Base-by-base conservation (phyloP, 1,284 basidiomycete genomes). In the Moesziomyces globuligerus region DNA sequence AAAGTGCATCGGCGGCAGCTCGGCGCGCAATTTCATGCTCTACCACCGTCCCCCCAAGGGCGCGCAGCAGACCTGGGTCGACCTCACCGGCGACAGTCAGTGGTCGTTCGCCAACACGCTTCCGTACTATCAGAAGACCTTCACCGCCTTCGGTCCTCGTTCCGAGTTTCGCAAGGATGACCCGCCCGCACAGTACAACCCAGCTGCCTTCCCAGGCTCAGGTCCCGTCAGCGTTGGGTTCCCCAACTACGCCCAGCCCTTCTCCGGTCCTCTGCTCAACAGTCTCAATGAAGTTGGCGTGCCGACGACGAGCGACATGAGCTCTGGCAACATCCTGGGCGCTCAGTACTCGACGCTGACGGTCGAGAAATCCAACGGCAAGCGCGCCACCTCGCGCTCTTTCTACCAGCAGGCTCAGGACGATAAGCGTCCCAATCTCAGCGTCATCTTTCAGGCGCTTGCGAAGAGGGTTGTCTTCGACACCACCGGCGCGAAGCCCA, bases 391-490 rank as follows among this genome's bases (percentile, higher is more conserved):
- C 20, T 77, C 75, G 38, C 53, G 72, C 10, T 61, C 61, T 0
- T 73, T 73, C 51, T 75, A 68, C 54, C 47, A 55, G n/a, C 70
- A 53, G 32, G 59, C 66, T 1, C 11, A 48, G 40, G 29, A 48
- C 13, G 46, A 59, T 0, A 54, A 57, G 24, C 59, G 76, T 10
- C 23, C 67, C 21, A 83, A 83, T 48, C 52, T 83, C 46, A 64
- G 72, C 11, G 74, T 82, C 18, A 50, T 75, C 42, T 75, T 73
- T 29, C 44, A 70, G 11, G 73, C 72, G 2, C 60, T 72, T 7
- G 79, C 74, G 4, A 79, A 78, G 52, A 76, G 74, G 51, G 67
- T 83, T 39, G 41, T 65, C 26, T 78, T 83, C 20, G 49, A 87
- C 41, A 78, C 79, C 1, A 54, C 83, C 1, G 76, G 85, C 13